Base-by-base conservation (phyloP, 73 alveolate genomes). In the Blepharisma stoltei region DNA sequence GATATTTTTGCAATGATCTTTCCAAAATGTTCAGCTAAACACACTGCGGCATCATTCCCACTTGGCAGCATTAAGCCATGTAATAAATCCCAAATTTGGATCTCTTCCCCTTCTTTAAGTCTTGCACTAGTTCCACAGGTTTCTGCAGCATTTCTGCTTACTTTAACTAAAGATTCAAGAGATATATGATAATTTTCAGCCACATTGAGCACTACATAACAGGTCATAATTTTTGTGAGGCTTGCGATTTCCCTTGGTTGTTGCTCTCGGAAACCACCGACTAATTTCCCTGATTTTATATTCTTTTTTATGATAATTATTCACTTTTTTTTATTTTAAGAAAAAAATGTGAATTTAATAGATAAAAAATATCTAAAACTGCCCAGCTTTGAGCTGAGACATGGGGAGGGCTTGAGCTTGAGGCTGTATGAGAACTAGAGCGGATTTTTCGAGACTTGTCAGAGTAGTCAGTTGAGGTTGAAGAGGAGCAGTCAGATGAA, bases 31-130 rank as follows among this genome's bases (percentile, higher is more conserved):
- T 60, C 41, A 60, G 55, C 49, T 27, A 82, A 54, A n/a, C 78
- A 81, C 7, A 83, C 69, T 18, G 90, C 88, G 18, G 93, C 93
- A 83, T 86, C 93, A 27, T 86, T 86, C 7, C 93, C 93, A 41
- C 88, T 76, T 6, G 93, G 93, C 23, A 86, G 71, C 93, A 86
- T 82, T 54, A 86, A 53, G 21, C 90, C 93, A 78, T 77, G 84
- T 11, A 86, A 55, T 6, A 86, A 48, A 52, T 86, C 80, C 80
- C 87, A 76, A 6, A 80, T 54, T 6, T 82, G 52, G 48, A 77
- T 44, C 20, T 70, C 47, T 67, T 86, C 90, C 11, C 80, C 79
- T 41, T 54, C 50, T 77, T 86, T 84, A 37, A 86, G 71, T 23
- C 78, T 76, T 7, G 93, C 93, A 18, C 84, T 45, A 0, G 93